Evolutionary conservation across 345 rosid species (phyloP).

Genomic region (Dimocarpus longan): DNA sequence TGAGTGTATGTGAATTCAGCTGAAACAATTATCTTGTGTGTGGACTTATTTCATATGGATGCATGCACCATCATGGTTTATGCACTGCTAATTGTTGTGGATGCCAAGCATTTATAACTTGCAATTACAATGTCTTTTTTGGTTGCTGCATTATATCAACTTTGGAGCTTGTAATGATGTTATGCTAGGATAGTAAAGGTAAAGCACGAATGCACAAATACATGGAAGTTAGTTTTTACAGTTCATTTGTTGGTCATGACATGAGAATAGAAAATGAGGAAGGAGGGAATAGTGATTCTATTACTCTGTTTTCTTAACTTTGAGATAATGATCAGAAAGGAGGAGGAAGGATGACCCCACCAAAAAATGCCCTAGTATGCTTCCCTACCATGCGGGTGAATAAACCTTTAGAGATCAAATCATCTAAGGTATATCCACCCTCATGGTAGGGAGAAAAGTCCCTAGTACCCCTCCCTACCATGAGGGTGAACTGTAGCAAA

Average conservation of each 20-base stretch:
- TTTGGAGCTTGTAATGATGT: neutral
- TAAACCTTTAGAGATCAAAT: no score
- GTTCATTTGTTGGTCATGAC: slow-evolving; percentile 1
- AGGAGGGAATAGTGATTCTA: neutral
- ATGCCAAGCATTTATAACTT: neutral
- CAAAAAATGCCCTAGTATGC: no score
- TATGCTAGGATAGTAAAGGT: neutral
- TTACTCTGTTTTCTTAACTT: neutral
- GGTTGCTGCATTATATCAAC: no score
- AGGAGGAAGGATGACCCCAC: neutral
- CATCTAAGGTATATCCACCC: no score
- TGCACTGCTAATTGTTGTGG: neutral
- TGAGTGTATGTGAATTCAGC: neutral
- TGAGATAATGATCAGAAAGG: neutral
- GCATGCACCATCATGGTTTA: neutral
- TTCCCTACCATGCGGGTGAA: no score
- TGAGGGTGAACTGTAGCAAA: no score
- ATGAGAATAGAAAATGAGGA: neutral
- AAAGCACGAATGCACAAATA: neutral
- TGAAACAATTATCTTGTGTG: no score
- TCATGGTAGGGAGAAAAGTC: no score
- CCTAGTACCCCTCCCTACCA: no score
- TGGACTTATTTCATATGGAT: neutral
- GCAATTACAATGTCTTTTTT: neutral
- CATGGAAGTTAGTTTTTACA: neutral